These are phyloP conservation scores for Fusarium kyushuense DNA, from an alignment of 2,329 filamentous ascomycete species.

Conservation along the genomic window DNA sequence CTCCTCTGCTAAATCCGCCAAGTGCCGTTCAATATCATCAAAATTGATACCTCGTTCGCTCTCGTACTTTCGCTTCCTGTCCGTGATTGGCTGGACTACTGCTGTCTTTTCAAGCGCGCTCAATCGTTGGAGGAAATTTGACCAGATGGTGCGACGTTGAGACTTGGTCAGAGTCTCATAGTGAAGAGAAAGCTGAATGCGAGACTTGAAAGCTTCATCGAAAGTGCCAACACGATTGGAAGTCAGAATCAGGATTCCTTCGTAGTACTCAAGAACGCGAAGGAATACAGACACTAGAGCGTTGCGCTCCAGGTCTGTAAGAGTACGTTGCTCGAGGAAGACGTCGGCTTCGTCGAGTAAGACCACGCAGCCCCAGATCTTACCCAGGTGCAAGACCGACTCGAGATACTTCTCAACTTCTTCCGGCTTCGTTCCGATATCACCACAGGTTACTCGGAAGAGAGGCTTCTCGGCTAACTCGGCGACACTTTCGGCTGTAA, in stretches of 20 bases:
- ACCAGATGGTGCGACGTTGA: slow-evolving; percentile 3
- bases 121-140: neutral
- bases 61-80: neutral
- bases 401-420: slow-evolving; percentile 41
- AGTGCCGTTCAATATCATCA: slow-evolving; percentile 31
- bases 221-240: slow-evolving; percentile 53
- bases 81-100: neutral
- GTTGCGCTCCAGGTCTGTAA: slow-evolving; percentile 45
- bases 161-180: slow-evolving; percentile 46
- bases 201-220: slow-evolving; percentile 48
- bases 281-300: slow-evolving; percentile 51
- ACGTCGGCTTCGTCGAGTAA: slow-evolving; percentile 50
- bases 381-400: slow-evolving; percentile 34
- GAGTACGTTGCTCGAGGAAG: slow-evolving; percentile 45
- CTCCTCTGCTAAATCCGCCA: slow-evolving; percentile 49
- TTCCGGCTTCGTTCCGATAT: slow-evolving; percentile 27
- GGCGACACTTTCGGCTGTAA: slow-evolving; percentile 46
- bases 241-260: slow-evolving; percentile 54
- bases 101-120: neutral
- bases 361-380: slow-evolving; percentile 33
- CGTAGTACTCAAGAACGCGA: slow-evolving; percentile 53
- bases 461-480: slow-evolving; percentile 43
- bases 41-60: slow-evolving; percentile 6
- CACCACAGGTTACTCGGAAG: neutral
- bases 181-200: slow-evolving; percentile 49